A percentile compares a stretch with the other conserved stretches of the same genome.
These are phyloP conservation scores for Fusarium denticulatum DNA, from an alignment of 2,329 filamentous ascomycete species.

Conservation along the genomic window DNA sequence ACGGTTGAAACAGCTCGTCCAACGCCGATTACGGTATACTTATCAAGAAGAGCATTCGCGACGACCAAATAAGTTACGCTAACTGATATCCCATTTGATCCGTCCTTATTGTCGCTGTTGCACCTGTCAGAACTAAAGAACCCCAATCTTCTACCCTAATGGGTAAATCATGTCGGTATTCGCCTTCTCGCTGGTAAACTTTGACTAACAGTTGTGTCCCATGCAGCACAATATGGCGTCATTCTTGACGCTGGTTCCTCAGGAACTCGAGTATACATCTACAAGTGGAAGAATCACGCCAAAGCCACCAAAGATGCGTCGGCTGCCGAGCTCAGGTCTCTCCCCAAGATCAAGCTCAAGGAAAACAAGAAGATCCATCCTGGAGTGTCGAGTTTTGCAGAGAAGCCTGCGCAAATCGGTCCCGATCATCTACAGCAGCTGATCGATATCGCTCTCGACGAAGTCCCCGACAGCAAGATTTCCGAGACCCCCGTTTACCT, in stretches of 20 bases:
- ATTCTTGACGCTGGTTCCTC: slow-evolving; percentile 98
- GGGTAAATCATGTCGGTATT: slow-evolving; percentile 51
- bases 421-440: slow-evolving; percentile 82
- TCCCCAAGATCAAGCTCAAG: slow-evolving; percentile 85
- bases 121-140: not conserved
- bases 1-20: not conserved
- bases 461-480: slow-evolving; percentile 80
- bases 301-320: slow-evolving; percentile 66
- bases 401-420: slow-evolving; percentile 79
- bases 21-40: not conserved
- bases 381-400: slow-evolving; percentile 89
- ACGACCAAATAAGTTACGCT: not conserved
- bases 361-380: slow-evolving; percentile 94
- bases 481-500: slow-evolving; percentile 91
- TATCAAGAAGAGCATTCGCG: not conserved
- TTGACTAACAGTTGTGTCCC: slow-evolving; percentile 28
- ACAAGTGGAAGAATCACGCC: slow-evolving; percentile 86
- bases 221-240: slow-evolving; percentile 80
- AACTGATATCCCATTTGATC: not conserved
- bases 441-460: slow-evolving; percentile 80
- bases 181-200: not conserved
- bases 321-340: slow-evolving; percentile 60
- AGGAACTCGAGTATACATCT: slow-evolving; percentile 93
- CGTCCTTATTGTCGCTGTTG: not conserved
- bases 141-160: slow-evolving; percentile 37